Percentiles rank a stretch among this genome's conserved stretches.
Evolutionary conservation across 2,329 filamentous ascomycete genomes (phyloP).

Genomic region (Onygenales sp.): DNA sequence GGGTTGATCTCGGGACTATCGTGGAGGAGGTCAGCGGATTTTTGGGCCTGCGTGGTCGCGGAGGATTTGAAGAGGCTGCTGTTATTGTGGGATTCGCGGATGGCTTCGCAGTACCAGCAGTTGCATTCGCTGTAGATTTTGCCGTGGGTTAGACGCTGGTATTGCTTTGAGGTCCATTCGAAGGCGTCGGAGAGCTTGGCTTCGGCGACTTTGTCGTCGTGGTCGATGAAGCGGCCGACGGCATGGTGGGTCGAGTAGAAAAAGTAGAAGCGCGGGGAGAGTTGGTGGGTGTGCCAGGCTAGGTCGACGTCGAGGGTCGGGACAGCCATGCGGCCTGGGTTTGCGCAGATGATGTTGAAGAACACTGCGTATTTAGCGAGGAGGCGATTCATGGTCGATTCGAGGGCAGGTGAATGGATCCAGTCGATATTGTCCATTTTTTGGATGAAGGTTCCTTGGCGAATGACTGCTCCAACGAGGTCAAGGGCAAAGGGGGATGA

Average conservation of each 20-base stretch:
- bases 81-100: constrained; percentile 48
- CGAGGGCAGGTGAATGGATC: constrained; percentile 60
- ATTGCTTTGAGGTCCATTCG: constrained; percentile 61
- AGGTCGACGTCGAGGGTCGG: constrained; percentile 29
- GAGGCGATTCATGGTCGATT: constrained; percentile 54
- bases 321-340: constrained; percentile 24
- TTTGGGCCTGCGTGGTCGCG: constrained; percentile 44
- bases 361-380: constrained; percentile 46
- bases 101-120: constrained; percentile 76
- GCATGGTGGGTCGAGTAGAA: constrained; percentile 41
- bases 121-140: constrained; percentile 68
- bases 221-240: constrained; percentile 55
- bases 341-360: constrained; percentile 30
- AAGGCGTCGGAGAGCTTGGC: constrained; percentile 54
- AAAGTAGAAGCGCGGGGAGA: constrained; percentile 56
- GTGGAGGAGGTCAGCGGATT: constrained; percentile 38
- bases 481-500: constrained; percentile 29
- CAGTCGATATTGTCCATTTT: constrained; percentile 70
- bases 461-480: constrained; percentile 33
- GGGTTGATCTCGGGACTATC: constrained; percentile 34
- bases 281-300: constrained; percentile 62
- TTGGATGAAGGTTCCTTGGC: constrained; percentile 33
- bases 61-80: constrained; percentile 28
- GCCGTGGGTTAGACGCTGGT: constrained; percentile 52
- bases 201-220: constrained; percentile 76